Evolutionary conservation across 148 eudicot species (phyloP), one percentile per base, ranked within the genome.

Genomic region (Polygonum aviculare): DNA sequence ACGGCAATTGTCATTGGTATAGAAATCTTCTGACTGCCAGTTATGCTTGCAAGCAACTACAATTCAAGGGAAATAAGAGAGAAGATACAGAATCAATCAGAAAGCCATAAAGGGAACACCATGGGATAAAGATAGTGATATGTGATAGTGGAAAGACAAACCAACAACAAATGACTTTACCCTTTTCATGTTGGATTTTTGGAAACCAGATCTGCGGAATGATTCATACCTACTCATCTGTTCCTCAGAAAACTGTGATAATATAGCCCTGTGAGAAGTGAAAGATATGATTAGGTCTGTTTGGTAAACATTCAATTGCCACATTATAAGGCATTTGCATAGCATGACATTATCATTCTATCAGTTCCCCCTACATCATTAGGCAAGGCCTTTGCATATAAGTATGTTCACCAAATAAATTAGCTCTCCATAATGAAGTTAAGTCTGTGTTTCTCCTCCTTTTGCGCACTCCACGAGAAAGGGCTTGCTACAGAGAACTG

Each of bases 201-300:
- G 97, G 83, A 94, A 94, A 78, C 97, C 95, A 79, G 98, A 92
- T 84, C 98, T 85, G 44, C 97, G 82, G 74, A 88, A 94, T 39
- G 93, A 92, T 84, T 94, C 98, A 77, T 94, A 94, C 77, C 98
- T 88, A 83, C 86, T 90, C 94, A 90, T 91, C 69, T 91, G 95
- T 74, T 88, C 95, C 80, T 87, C 91, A 14, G 95, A 84, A 76
- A 94, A 90, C 75, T 85, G 93, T 67, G 95, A 85, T 69, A 94
- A 84, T 77, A 91, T 86, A 78, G 84, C 67, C 82, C 98, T 91
- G 85, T 39, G 77, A 80, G 71, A 44, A 60, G 78, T 41, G 12
- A 18, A 35, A 35, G 6, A 67, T 36, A 38, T 16, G 19, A 15
- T 67, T 15, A 67, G 16, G 16, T 67, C 19, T 4, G 16, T 21